Evolutionary conservation across 768 basidiomycete species (phyloP).

Genomic region (Lanmaoa pseudosensibilis): DNA sequence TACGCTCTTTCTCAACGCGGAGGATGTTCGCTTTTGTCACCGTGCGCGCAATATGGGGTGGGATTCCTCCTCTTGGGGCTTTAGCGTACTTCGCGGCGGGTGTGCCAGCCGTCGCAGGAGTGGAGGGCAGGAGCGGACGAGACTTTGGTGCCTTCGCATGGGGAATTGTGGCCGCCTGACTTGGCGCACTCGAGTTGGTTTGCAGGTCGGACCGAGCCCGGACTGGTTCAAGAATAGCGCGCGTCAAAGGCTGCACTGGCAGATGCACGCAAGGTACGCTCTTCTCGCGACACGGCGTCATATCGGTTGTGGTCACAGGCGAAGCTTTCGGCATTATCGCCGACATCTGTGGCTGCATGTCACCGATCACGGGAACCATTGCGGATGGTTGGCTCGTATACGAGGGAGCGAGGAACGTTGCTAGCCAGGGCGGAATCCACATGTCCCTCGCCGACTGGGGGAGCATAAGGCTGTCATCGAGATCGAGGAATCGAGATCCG

Average conservation of each 20-base stretch:
- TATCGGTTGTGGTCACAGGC: background rate
- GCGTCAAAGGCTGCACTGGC: background rate
- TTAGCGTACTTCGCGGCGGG: slow-evolving; percentile 7
- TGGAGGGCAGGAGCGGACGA: background rate
- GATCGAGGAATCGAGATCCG: slow-evolving; percentile 27
- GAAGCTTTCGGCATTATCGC: background rate
- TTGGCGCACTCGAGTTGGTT: background rate
- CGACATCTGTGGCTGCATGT: background rate
- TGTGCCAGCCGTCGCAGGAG: background rate
- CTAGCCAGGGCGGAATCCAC: slow-evolving; percentile 9
- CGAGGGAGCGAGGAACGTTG: background rate
- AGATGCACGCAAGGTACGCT: background rate
- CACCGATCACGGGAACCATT: background rate
- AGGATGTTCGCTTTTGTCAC: slow-evolving; percentile 31
- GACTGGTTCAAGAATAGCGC: slow-evolving; percentile 1
- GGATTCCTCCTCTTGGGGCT: slow-evolving; percentile 32
- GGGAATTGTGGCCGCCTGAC: background rate
- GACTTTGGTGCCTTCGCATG: slow-evolving; percentile 4
- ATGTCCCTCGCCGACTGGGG: slow-evolving; percentile 1
- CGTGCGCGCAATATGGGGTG: slow-evolving; percentile 31
- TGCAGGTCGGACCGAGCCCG: background rate
- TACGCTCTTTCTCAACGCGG: slow-evolving; percentile 25
- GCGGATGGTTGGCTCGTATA: background rate
- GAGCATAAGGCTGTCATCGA: slow-evolving; percentile 18
- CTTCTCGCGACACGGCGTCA: background rate